A percentile compares a stretch with the other conserved stretches of the same genome.
Conservation (phyloP, 176 grass and related monocot genomes). For the Zoysia japonica region DNA sequence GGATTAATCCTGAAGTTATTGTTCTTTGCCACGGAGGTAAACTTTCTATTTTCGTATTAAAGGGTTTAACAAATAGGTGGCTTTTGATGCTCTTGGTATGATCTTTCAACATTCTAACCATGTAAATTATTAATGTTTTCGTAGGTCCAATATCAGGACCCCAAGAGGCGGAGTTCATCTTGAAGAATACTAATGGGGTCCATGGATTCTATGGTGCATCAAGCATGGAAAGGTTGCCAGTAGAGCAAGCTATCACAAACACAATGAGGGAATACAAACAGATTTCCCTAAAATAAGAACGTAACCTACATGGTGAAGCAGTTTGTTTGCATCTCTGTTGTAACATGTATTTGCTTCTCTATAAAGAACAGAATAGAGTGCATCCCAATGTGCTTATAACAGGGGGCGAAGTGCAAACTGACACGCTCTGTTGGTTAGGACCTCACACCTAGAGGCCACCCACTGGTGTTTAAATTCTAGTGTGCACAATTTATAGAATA, state of each 20-base stretch:
- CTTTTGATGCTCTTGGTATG: background rate
- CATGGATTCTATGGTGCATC: conserved; percentile 97
- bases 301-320: too few species aligned
- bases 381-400: too few species aligned
- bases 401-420: too few species aligned
- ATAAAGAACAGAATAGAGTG: too few species aligned
- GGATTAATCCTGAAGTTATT: conserved; percentile 74
- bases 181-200: conserved; percentile 73
- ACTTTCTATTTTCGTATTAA: background rate
- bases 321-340: too few species aligned
- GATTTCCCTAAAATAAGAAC: conserved; percentile 69
- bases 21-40: conserved; percentile 91
- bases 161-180: conserved; percentile 71
- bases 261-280: conserved; percentile 85
- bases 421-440: too few species aligned
- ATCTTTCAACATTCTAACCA: conserved; percentile 14
- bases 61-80: background rate
- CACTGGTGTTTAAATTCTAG: too few species aligned
- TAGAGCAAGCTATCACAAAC: conserved; percentile 85
- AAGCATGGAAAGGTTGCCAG: conserved; percentile 89
- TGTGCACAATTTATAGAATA: too few species aligned
- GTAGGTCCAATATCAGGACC: conserved; percentile 90
- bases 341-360: too few species aligned
- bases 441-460: too few species aligned
- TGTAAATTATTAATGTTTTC: background rate